These are phyloP conservation scores for Populus davidiana DNA, from an alignment of 345 rosid species.

Conservation along the genomic window DNA sequence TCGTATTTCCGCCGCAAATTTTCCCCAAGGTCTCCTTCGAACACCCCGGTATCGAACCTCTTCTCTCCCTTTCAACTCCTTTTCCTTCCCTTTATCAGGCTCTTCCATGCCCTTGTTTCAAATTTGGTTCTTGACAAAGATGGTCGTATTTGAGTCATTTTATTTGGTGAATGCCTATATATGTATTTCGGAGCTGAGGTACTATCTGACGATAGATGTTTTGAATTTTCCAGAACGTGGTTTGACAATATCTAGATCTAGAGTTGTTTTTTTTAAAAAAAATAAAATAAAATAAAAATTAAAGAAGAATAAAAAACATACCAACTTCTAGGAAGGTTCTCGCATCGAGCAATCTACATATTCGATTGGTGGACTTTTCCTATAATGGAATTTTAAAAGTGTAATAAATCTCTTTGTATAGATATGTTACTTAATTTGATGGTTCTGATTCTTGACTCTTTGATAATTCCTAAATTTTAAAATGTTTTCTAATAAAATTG, in stretches of 20 bases:
- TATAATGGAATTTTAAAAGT: not conserved
- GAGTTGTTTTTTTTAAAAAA: not conserved
- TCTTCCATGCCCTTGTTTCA: slow-evolving; percentile 10
- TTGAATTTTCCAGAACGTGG: not conserved
- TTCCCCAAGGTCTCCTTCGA: slow-evolving; percentile 85
- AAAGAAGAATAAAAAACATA: too few species aligned
- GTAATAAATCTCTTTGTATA: not conserved
- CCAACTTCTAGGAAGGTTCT: not conserved
- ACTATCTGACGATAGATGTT: not conserved
- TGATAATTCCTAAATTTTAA: too few species aligned
- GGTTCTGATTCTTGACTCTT: not conserved
- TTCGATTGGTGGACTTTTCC: not conserved
- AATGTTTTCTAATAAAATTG: too few species aligned
- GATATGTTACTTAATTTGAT: too few species aligned
- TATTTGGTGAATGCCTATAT: not conserved
- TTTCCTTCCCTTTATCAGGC: slow-evolving; percentile 4
- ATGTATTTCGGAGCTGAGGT: not conserved
- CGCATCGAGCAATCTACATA: not conserved
- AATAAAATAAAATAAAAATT: too few species aligned
- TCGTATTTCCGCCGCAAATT: slow-evolving; percentile 81
- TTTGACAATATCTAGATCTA: not conserved
- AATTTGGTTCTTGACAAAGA: not conserved
- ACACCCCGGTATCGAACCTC: slow-evolving; percentile 63
- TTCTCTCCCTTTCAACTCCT: slow-evolving; percentile 34
- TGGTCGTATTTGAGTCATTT: not conserved